Conservation (phyloP, 345 rosid species). For the Acer campestre region DNA sequence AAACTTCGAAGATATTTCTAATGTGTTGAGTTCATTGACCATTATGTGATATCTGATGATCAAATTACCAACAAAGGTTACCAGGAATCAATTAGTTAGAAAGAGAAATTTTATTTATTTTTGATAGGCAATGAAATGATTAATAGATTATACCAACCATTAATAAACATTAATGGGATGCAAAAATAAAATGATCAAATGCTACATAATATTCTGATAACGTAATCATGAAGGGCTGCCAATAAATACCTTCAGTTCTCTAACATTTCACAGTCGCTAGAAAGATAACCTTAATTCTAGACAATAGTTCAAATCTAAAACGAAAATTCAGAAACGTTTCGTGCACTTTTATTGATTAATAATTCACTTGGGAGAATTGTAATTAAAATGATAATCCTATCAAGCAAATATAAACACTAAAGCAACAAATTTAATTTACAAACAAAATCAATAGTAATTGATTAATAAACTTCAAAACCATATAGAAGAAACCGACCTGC, state of each 20-base stretch:
- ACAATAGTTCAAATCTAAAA: not conserved
- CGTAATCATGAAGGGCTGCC: not conserved
- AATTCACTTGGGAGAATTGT: not conserved
- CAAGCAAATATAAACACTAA: not conserved
- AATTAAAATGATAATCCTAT: not conserved
- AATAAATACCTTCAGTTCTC: not conserved
- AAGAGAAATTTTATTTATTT: too few relatives aligned
- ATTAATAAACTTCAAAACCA: not conserved
- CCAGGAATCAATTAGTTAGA: too few relatives aligned
- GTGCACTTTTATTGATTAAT: not conserved
- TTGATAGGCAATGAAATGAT: not conserved
- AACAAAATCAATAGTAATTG: not conserved
- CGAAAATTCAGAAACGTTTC: not conserved
- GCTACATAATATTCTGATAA: not conserved
- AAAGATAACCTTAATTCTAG: not conserved
- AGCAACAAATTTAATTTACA: not conserved
- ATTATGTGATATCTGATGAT: not conserved
- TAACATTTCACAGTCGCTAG: not conserved
- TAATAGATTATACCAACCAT: not conserved
- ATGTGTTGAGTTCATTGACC: not conserved
- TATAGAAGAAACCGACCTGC: slow-evolving; percentile 33
- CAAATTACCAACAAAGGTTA: too few relatives aligned
- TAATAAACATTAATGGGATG: not conserved
- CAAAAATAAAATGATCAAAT: not conserved
- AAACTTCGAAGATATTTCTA: not conserved